Percentiles rank a stretch among this genome's conserved stretches.
Conservation (phyloP, 805 yeast species). For the Candida maltosa region DNA sequence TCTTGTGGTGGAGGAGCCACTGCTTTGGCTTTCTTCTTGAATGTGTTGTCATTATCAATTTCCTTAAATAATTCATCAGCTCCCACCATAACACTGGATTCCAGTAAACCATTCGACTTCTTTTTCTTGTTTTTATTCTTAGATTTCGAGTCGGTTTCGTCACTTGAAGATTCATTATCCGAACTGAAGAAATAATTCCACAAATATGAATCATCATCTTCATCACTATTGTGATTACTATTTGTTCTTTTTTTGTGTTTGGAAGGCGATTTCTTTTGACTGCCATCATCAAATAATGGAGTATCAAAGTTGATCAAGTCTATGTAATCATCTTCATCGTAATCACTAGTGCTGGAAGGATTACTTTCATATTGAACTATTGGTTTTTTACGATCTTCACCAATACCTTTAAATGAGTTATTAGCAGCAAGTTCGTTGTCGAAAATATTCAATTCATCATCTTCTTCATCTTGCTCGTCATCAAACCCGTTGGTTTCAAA, state of each 20-base stretch:
- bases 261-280: constrained; percentile 1
- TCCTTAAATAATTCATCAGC: constrained; percentile 22
- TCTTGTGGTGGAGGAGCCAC: too few species aligned
- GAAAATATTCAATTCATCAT: constrained; percentile 17
- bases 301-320: constrained; percentile 36
- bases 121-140: too few species aligned
- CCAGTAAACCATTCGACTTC: too few species aligned
- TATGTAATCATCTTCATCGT: constrained; percentile 38
- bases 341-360: constrained; percentile 34
- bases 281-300: constrained; percentile 14
- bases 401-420: constrained; percentile 17
- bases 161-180: constrained; percentile 31
- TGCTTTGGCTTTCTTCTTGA: constrained; percentile 1
- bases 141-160: constrained; percentile 16
- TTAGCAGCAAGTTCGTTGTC: constrained; percentile 13
- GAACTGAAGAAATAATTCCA: constrained; percentile 70
- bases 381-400: constrained; percentile 21
- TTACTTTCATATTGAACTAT: constrained; percentile 41
- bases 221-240: constrained; percentile 25
- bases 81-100: too few species aligned
- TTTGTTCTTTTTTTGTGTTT: constrained; percentile 9
- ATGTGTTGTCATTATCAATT: constrained; percentile 17
- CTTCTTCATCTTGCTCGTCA: constrained; percentile 35
- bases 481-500: constrained; percentile 45
- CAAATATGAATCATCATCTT: constrained; percentile 67